Base-by-base conservation (phyloP, 768 basidiomycete genomes). In the Mycena olivaceomarginata region DNA sequence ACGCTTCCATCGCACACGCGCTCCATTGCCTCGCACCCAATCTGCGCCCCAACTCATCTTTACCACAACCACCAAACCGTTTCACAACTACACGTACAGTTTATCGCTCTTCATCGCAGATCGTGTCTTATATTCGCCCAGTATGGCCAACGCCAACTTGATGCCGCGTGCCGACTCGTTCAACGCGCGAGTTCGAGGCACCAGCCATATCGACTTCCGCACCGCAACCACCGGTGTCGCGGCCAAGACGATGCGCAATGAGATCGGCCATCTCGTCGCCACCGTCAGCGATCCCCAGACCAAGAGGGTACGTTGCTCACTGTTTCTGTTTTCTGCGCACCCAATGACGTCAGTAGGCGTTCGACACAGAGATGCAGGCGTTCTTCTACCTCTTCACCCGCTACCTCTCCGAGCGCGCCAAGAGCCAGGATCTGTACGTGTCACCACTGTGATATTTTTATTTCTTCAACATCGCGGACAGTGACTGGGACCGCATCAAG, bases 341-440 rank as follows among this genome's bases (percentile, higher is more conserved):
- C 67, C 70, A 74, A 79, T 82, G 67, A 74, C 80, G 64, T 76
- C 74, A 69, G 31, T 82, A 97, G 96, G 93, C 94, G 13, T 98
- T 99, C 88, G 95, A 97, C 87, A 94, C 93, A 53, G 97, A 99
- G 88, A 98, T 99, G 97, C 94, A 97, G 85, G 93, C 94, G 75
- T 99, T 98, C 91, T 97, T 97, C 91, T 93, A 94, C 81, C 95
- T 99, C 82, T 98, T 98, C 91, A 98, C 96, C 84, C 95, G 97
- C 80, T 98, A 97, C 88, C 94, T 98, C 79, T 87, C 93, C 25
- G 96, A 98, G 85, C 94, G 94, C 78, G 97, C 97, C 51, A 94
- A 95, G 88, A 93, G 92, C 84, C 90, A 93, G 82, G 95, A 96
- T 86, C 94, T 98, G 97, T 98, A 82, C 74, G 94, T 88, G 39